Percentiles rank a stretch among this genome's conserved stretches.
These are phyloP conservation scores for Grifola frondosa DNA, from an alignment of 1,284 basidiomycete genomes.

Conservation along the genomic window DNA sequence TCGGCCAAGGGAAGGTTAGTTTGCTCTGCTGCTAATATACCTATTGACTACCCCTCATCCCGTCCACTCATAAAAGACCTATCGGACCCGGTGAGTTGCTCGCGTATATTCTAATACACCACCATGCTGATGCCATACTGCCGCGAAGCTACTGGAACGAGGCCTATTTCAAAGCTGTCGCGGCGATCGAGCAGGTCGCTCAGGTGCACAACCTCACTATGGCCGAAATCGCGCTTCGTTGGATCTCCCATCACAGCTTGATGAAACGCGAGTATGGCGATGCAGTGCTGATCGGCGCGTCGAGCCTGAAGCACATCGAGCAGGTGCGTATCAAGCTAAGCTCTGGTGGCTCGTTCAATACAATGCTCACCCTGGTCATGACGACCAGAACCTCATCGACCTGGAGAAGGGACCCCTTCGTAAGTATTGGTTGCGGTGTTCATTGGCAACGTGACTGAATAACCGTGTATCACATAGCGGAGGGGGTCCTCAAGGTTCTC, in stretches of 20 bases:
- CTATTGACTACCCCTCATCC: slow-evolving; percentile 15
- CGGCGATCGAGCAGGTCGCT: slow-evolving; percentile 38
- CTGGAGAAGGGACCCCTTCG: slow-evolving; percentile 58
- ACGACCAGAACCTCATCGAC: slow-evolving; percentile 46
- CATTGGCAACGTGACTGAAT: no score
- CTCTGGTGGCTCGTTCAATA: neutral
- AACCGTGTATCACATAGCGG: slow-evolving; percentile 23
- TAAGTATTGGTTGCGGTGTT: slow-evolving; percentile 29
- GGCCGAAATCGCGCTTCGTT: slow-evolving; percentile 51
- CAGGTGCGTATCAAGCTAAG: slow-evolving; percentile 29
- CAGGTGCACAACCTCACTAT: slow-evolving; percentile 43
- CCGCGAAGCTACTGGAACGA: slow-evolving; percentile 45
- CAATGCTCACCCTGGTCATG: neutral
- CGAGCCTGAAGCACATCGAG: slow-evolving; percentile 49
- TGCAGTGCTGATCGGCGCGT: slow-evolving; percentile 52
- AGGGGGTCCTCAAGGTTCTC: slow-evolving; percentile 36
- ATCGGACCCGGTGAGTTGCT: slow-evolving; percentile 23
- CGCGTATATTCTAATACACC: neutral
- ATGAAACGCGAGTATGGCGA: slow-evolving; percentile 49
- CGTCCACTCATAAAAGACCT: slow-evolving; percentile 21
- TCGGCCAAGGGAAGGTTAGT: slow-evolving; percentile 30
- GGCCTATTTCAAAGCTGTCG: slow-evolving; percentile 47
- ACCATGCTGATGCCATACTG: neutral
- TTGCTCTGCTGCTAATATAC: neutral
- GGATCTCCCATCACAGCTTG: slow-evolving; percentile 52